Percentiles rank a stretch among this genome's conserved stretches.
These are phyloP conservation scores for Trypanosoma vivax DNA, from an alignment of 208 protist genomes.

Conservation along the genomic window DNA sequence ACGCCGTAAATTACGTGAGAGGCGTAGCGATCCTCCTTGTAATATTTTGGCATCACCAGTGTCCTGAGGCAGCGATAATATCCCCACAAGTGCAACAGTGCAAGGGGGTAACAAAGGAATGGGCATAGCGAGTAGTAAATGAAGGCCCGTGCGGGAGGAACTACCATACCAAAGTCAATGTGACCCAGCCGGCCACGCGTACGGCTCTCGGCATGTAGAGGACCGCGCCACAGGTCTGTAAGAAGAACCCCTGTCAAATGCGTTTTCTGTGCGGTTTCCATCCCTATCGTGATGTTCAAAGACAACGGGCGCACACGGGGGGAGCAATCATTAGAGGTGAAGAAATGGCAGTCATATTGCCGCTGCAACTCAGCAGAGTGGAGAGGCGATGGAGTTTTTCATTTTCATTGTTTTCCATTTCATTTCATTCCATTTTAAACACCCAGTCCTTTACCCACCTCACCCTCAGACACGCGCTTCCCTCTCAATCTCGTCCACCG, in stretches of 20 bases:
- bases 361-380: too few relatives aligned
- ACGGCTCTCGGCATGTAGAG: slow-evolving; percentile 62
- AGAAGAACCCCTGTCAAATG: slow-evolving; percentile 30
- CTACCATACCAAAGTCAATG: slow-evolving; percentile 85
- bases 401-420: too few relatives aligned
- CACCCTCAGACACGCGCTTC: too few relatives aligned
- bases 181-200: slow-evolving; percentile 64
- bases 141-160: slow-evolving; percentile 68
- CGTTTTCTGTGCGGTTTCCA: neutral
- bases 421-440: too few relatives aligned
- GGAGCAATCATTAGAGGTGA: neutral
- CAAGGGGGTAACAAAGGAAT: slow-evolving; percentile 73
- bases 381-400: too few relatives aligned
- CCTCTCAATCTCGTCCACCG: too few relatives aligned
- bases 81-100: slow-evolving; percentile 55
- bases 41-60: slow-evolving; percentile 59
- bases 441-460: too few relatives aligned
- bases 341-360: too few relatives aligned
- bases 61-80: slow-evolving; percentile 74
- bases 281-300: neutral
- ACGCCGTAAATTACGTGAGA: slow-evolving; percentile 77
- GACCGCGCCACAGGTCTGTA: slow-evolving; percentile 73
- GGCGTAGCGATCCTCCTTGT: slow-evolving; percentile 60
- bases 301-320: neutral
- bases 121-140: slow-evolving; percentile 72